phyloP scores from a whole-genome alignment of 768 basidiomycete genomes.

The Tylopilus sp. region DNA sequence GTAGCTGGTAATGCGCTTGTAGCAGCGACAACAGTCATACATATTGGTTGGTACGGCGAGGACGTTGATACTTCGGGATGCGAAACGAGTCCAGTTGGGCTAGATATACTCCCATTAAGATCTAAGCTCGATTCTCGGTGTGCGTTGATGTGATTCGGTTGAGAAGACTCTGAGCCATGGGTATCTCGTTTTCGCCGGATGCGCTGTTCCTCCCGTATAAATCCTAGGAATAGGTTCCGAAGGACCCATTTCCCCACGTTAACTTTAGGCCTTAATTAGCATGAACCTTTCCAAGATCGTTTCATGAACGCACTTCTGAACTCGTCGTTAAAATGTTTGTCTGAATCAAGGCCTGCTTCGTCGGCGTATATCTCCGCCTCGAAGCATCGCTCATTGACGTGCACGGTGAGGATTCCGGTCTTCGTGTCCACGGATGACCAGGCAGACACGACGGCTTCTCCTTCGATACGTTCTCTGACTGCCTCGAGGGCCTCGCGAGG shows the following conservation, averaged over 20 bases:
- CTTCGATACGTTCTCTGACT: conserved; percentile 90
- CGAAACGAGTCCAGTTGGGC: conserved; percentile 23
- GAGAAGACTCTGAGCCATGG: conserved; percentile 17
- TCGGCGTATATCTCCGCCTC: conserved; percentile 96
- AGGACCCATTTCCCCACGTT: conserved; percentile 92
- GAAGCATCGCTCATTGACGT: conserved; percentile 84
- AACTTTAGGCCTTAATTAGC: conserved; percentile 44
- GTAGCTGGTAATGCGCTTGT: conserved; percentile 65
- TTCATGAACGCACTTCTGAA: conserved; percentile 58
- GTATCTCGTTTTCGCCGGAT: conserved; percentile 34
- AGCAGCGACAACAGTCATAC: conserved; percentile 53
- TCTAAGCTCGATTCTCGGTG: conserved; percentile 29
- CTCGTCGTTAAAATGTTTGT: conserved; percentile 70
- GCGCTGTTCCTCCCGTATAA: conserved; percentile 69
- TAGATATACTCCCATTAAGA: conserved; percentile 18
- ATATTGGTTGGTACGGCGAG: conserved; percentile 23
- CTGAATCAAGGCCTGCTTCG: conserved; percentile 69
- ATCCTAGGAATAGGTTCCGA: conserved; percentile 78
- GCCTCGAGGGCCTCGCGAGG: conserved; percentile 83
- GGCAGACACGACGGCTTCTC: conserved; percentile 78
- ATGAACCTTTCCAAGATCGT: not conserved
- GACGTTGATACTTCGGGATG: conserved; percentile 30
- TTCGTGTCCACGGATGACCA: conserved; percentile 93
- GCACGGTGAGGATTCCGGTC: conserved; percentile 82
- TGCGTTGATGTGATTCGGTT: conserved; percentile 10